A percentile compares a stretch with the other conserved stretches of the same genome.
Conservation (phyloP, 2,329 filamentous ascomycete species). For the Ophiostoma ips region DNA sequence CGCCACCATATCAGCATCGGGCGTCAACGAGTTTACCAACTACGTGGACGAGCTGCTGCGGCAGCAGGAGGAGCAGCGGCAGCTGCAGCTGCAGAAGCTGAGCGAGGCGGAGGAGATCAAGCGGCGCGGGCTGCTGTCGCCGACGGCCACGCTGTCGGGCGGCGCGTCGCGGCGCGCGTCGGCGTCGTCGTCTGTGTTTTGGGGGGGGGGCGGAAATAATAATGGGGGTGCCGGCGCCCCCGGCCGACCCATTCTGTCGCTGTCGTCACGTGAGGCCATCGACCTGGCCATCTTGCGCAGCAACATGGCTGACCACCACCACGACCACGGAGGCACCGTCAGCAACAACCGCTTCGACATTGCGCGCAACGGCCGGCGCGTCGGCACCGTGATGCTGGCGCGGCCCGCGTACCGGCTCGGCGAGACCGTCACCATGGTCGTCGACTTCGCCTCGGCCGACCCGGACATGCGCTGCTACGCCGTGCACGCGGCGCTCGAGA, state of each 20-base stretch:
- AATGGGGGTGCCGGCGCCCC: too few relatives aligned
- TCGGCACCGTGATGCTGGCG: slow-evolving; percentile 79
- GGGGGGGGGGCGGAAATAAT: too few relatives aligned
- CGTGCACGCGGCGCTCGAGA: slow-evolving; percentile 72
- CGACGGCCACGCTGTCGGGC: slow-evolving; percentile 42
- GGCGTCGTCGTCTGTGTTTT: slow-evolving; percentile 13
- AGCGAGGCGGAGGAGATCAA: slow-evolving; percentile 24
- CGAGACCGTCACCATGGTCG: slow-evolving; percentile 67
- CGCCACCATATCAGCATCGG: slow-evolving; percentile 20
- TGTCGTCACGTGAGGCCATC: slow-evolving; percentile 69
- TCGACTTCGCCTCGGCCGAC: slow-evolving; percentile 58
- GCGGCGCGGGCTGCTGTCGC: slow-evolving; percentile 49
- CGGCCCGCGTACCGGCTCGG: slow-evolving; percentile 81
- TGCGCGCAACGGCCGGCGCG: slow-evolving; percentile 76
- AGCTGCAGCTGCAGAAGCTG: slow-evolving; percentile 24
- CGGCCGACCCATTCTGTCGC: slow-evolving; percentile 35
- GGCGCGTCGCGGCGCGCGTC: slow-evolving; percentile 44
- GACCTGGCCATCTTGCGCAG: slow-evolving; percentile 81
- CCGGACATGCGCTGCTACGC: slow-evolving; percentile 75
- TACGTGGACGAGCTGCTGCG: slow-evolving; percentile 63
- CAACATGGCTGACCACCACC: slow-evolving; percentile 40
- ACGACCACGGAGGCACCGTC: slow-evolving; percentile 25
- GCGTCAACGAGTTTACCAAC: slow-evolving; percentile 52
- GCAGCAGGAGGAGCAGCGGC: slow-evolving; percentile 32
- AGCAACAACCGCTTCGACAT: slow-evolving; percentile 94